phyloP scores from a whole-genome alignment of 164 flowering plant species.

The Sedum album region DNA sequence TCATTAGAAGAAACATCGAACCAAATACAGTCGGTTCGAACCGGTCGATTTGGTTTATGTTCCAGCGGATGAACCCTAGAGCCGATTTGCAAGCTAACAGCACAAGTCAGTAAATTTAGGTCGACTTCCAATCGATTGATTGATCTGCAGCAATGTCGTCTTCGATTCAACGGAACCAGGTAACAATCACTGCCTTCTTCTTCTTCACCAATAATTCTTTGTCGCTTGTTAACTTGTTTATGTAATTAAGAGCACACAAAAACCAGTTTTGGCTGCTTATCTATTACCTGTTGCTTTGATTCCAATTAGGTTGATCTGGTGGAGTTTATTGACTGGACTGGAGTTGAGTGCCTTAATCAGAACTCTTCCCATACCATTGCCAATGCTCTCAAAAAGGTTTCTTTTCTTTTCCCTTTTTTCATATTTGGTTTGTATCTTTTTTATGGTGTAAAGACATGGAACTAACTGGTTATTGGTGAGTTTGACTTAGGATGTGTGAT shows the following conservation, averaged over 20 bases:
- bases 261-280: no score
- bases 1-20: no score
- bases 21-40: no score
- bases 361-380: slow-evolving; percentile 43
- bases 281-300: not conserved
- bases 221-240: not conserved
- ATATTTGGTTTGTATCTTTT: no score
- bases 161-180: slow-evolving; percentile 10
- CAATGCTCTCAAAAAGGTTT: slow-evolving; percentile 87
- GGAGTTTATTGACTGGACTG: slow-evolving; percentile 80
- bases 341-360: slow-evolving; percentile 89
- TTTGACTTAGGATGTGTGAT: no score
- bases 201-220: not conserved
- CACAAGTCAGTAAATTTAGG: no score
- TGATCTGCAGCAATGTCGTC: not conserved
- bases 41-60: not conserved
- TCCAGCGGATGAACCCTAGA: not conserved
- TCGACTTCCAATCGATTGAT: not conserved
- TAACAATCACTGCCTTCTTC: not conserved
- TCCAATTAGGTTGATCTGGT: slow-evolving; percentile 66
- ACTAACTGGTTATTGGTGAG: no score
- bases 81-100: not conserved
- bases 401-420: not conserved
- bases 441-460: no score
- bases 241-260: not conserved